Percentiles rank a stretch among this genome's conserved stretches.
These are phyloP conservation scores for Diaporthe sp. DNA, from an alignment of 2,329 filamentous ascomycete species.

Conservation along the genomic window DNA sequence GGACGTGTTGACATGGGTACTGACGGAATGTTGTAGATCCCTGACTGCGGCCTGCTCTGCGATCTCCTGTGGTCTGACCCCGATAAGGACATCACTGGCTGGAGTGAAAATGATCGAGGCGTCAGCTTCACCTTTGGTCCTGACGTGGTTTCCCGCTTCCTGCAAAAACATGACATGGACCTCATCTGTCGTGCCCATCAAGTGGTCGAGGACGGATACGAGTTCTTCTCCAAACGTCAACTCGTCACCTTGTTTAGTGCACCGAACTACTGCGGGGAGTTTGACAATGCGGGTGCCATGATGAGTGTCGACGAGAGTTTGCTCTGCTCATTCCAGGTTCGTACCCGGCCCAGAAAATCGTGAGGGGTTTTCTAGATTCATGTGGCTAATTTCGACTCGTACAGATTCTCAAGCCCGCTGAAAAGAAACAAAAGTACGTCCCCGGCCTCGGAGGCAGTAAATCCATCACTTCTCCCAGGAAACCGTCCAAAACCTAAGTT, in stretches of 20 bases:
- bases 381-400: slow-evolving; percentile 35
- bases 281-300: slow-evolving; percentile 99
- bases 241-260: slow-evolving; percentile 97
- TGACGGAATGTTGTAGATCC: slow-evolving; percentile 74
- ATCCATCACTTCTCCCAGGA: slow-evolving; percentile 74
- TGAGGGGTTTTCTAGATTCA: too few relatives aligned
- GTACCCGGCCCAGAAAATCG: slow-evolving; percentile 38
- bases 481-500: slow-evolving; percentile 75
- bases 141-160: slow-evolving; percentile 95
- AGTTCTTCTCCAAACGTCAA: slow-evolving; percentile 99
- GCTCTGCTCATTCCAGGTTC: slow-evolving; percentile 97
- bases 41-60: slow-evolving; percentile 96
- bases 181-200: slow-evolving; percentile 98
- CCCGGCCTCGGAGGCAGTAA: slow-evolving; percentile 77
- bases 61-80: slow-evolving; percentile 99
- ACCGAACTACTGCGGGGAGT: slow-evolving; percentile 99
- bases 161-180: slow-evolving; percentile 99
- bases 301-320: slow-evolving; percentile 99
- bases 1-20: not conserved
- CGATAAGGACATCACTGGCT: slow-evolving; percentile 98
- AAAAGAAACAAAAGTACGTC: slow-evolving; percentile 99
- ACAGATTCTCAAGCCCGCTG: slow-evolving; percentile 97
- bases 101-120: slow-evolving; percentile 98
- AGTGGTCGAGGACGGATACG: slow-evolving; percentile 98
- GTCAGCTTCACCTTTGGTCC: slow-evolving; percentile 99